Evolutionary conservation across 164 flowering plant species (phyloP).

Genomic region (Vitis rotundifolia): DNA sequence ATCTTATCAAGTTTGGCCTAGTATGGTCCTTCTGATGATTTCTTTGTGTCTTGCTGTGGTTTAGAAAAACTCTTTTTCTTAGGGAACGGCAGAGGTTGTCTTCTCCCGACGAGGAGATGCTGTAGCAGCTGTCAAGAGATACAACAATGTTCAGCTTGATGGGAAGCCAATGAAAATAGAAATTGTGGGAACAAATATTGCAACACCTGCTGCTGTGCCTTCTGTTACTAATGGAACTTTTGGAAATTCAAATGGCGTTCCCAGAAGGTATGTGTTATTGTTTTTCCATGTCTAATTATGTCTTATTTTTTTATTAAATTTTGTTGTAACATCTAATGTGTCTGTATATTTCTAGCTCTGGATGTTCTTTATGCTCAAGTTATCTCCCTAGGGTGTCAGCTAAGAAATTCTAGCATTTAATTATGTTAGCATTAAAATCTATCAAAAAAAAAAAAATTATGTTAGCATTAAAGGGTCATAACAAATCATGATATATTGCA

Average conservation of each 20-base stretch:
- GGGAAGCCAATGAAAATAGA: conserved; percentile 99
- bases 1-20: conserved; percentile 28
- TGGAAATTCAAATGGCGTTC: conserved; percentile 51
- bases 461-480: no score
- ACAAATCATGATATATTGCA: no score
- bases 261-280: conserved; percentile 40
- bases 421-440: no score
- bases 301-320: background rate
- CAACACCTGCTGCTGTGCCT: conserved; percentile 45
- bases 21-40: conserved; percentile 16
- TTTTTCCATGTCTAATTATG: background rate
- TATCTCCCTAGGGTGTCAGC: background rate
- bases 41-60: conserved; percentile 16
- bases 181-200: conserved; percentile 83
- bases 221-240: conserved; percentile 38
- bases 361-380: background rate
- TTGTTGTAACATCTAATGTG: background rate
- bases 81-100: conserved; percentile 94
- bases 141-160: conserved; percentile 97
- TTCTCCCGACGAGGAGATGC: conserved; percentile 76
- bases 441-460: no score
- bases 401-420: no score
- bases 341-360: background rate
- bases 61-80: conserved; percentile 29
- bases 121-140: conserved; percentile 80